Evolutionary conservation across 352 stramenopile species (phyloP).

Genomic region (Pythium aquatile): DNA sequence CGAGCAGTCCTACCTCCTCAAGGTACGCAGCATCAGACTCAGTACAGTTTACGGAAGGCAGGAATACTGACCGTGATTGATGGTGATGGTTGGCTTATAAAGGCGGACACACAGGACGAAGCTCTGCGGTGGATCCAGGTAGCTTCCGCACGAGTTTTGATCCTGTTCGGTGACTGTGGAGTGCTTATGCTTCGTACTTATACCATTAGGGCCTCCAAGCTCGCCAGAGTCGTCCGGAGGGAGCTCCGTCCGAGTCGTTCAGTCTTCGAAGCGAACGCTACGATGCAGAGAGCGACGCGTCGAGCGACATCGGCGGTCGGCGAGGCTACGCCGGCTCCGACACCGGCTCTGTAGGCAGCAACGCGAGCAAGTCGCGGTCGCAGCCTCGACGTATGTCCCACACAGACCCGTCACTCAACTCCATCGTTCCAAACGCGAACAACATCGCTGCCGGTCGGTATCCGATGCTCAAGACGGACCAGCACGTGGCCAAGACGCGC

Average conservation of each 20-base stretch:
- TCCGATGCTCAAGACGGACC: constrained; percentile 78
- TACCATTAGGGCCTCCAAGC: constrained; percentile 51
- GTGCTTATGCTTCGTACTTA: too few species aligned
- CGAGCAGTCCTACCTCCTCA: constrained; percentile 85
- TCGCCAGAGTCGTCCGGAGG: constrained; percentile 68
- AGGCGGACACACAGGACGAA: constrained; percentile 72
- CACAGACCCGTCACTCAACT: constrained; percentile 58
- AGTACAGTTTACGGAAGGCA: background rate
- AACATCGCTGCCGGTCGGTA: constrained; percentile 60
- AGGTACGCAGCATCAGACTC: constrained; percentile 29
- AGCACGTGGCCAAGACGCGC: constrained; percentile 46
- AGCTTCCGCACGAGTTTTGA: background rate
- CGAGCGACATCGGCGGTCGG: constrained; percentile 65
- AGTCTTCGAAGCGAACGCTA: constrained; percentile 79
- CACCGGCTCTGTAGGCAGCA: constrained; percentile 52
- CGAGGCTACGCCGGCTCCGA: constrained; percentile 62
- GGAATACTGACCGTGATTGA: background rate
- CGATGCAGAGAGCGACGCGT: constrained; percentile 82
- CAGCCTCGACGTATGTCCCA: constrained; percentile 39
- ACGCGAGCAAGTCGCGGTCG: constrained; percentile 29
- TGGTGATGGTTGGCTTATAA: background rate
- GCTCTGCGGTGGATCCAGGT: constrained; percentile 59
- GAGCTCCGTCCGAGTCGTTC: constrained; percentile 76
- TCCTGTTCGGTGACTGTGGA: too few species aligned
- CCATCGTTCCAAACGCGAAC: constrained; percentile 71